Evolutionary conservation across 306 rosid genomes (phyloP), one percentile per base, ranked within the genome.

Genomic region (Carpinus viminea): DNA sequence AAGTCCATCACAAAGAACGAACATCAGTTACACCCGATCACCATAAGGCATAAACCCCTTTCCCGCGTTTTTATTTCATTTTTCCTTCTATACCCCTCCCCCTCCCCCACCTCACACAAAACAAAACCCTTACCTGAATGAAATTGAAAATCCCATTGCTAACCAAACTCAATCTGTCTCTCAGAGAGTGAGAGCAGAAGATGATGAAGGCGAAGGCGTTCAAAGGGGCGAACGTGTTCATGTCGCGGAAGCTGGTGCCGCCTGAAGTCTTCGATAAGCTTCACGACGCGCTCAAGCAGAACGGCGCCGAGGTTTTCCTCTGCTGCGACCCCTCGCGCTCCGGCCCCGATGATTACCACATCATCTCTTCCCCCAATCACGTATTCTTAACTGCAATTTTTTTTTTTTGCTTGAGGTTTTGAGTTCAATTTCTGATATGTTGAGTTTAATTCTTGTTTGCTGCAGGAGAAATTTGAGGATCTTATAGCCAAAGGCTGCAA

Each of bases 181-280:
- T 72, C 55, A 8, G 64, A 7, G 21, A 66, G 50, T 31, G 70
- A 54, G 51, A n/a, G 45, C 72, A 85, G 66, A 24, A 12, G 83
- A 92, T 90, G 98, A 75, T 79, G 88, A 88, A 85, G 77, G 38
- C 88, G 60, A 89, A 89, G 80, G n/a, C 92, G 57, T 92, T 95
- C 86, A 81, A 80, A 20, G 98, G 97, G 51, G 84, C 91, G 15
- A 88, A 84, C 10, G 93, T 95, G 34, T 95, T 92, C 88, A 87
- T 95, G 90, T 95, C 98, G 55, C 89, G 98, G 52, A 95, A 91
- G 83, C 91, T 92, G 0, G 98, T 95, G 74, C 91, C 97, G 20
- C 98, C 96, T 0, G 97, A 92, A 87, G 78, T 92, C 47, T 95
- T 92, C 90, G 98, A 90, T 77, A 79, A 93, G 1, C 92, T 94